Percentiles rank a stretch among this genome's conserved stretches.
phyloP scores from a whole-genome alignment of 768 basidiomycete genomes.

The Suillus lakei region DNA sequence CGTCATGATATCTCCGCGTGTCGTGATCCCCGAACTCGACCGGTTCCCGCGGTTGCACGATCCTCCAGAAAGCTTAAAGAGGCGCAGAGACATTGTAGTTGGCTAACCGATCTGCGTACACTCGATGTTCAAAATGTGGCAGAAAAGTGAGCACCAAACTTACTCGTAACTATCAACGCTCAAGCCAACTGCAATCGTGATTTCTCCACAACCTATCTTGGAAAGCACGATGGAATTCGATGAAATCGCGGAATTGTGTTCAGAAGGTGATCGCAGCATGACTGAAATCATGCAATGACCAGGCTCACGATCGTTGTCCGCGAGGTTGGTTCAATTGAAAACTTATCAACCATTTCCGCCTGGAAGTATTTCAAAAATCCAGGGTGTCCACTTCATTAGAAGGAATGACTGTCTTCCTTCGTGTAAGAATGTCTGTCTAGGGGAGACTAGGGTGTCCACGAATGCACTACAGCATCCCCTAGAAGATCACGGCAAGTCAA shows the following conservation, averaged over 20 bases:
- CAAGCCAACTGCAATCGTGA: constrained; percentile 27
- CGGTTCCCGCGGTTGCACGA: constrained; percentile 19
- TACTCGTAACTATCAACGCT: constrained; percentile 22
- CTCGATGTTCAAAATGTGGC: background rate
- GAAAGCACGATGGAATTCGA: constrained; percentile 41
- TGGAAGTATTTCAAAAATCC: constrained; percentile 41
- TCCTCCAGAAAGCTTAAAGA: background rate
- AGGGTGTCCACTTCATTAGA: constrained; percentile 43
- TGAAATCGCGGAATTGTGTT: constrained; percentile 33
- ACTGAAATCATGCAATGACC: constrained; percentile 42
- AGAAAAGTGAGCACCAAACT: constrained; percentile 7
- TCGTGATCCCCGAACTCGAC: constrained; percentile 24
- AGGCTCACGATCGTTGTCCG: constrained; percentile 44
- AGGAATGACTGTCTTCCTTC: background rate
- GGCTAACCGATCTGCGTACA: constrained; percentile 22
- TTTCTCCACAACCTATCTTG: constrained; percentile 23
- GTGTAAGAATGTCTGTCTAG: background rate
- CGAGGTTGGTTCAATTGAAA: constrained; percentile 39
- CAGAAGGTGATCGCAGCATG: constrained; percentile 31
- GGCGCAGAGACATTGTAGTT: constrained; percentile 25
- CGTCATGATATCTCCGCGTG: constrained; percentile 27
- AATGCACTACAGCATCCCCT: constrained; percentile 35
- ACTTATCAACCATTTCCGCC: constrained; percentile 55
- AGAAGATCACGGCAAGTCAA: constrained; percentile 49
- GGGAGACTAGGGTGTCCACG: constrained; percentile 36